A percentile compares a stretch with the other conserved stretches of the same genome.
phyloP scores from a whole-genome alignment of 2,329 filamentous ascomycete species.

The Fusarium penzigii region DNA sequence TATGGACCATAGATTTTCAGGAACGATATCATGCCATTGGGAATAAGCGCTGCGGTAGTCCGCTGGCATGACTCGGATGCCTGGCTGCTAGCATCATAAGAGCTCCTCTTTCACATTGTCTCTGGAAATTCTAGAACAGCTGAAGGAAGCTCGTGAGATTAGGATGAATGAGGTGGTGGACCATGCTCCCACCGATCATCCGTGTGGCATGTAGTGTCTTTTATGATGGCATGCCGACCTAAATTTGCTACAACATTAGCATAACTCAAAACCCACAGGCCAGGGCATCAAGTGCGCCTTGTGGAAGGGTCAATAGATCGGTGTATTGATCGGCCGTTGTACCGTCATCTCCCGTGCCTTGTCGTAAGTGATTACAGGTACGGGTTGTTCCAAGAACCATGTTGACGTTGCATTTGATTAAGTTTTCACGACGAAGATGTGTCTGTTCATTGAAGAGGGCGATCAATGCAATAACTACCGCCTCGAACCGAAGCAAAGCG shows the following conservation, averaged over 20 bases:
- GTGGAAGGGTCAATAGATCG: not conserved
- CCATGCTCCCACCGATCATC: not conserved
- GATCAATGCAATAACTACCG: not conserved
- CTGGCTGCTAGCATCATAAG: not conserved
- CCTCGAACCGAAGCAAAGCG: conserved; percentile 5
- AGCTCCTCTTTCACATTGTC: not conserved
- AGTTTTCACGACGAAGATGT: not conserved
- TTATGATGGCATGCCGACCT: not conserved
- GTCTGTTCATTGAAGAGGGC: not conserved
- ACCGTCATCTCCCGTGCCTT: not conserved
- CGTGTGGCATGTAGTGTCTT: not conserved
- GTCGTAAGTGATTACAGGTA: not conserved
- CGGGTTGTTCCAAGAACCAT: not conserved
- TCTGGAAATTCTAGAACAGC: not conserved
- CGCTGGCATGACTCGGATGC: not conserved
- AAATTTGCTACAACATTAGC: not conserved
- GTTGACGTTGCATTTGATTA: not conserved
- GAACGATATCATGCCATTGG: too few relatives aligned
- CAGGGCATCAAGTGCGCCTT: not conserved
- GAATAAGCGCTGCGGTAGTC: too few relatives aligned
- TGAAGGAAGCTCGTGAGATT: not conserved
- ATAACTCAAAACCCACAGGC: not conserved
- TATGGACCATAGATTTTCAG: too few relatives aligned
- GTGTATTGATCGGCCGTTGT: not conserved
- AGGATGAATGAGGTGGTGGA: not conserved